Evolutionary conservation across 2,329 filamentous ascomycete species (phyloP), one percentile per base, ranked within the genome.

Genomic region (Arthrobotrys sphaeroides): DNA sequence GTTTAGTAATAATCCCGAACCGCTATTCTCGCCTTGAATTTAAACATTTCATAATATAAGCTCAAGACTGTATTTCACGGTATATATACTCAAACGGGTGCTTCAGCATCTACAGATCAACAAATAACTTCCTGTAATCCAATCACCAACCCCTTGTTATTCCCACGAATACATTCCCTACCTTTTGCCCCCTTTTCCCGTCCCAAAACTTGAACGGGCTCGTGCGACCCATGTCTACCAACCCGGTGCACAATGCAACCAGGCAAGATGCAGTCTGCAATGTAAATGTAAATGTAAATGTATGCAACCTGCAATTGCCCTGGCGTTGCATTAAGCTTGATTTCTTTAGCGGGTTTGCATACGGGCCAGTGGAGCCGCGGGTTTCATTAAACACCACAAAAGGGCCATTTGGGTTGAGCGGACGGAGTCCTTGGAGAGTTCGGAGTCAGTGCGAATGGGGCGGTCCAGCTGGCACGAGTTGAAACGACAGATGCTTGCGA

Each of bases 231-330:
- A 55, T 55, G 49, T 55, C n/a, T 26, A 3, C 24, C 16, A 51
- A 51, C 47, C 47, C 47, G 26, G 47, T 53, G 26, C 47, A 53
- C 53, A 31, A 42, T 59, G 53, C 65, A 61, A 42, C 38, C 64
- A 53, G 65, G 65, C 65, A 51, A 60, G 24, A 49, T 51, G 53
- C 65, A 69, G 42, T 12, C 36, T 60, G 38, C 55, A 38, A 51
- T 22, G 18, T 22, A 53, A 33, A 31, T 22, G 18, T 22, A 53
- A 33, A 31, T 69, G 65, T 57, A 57, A 57, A 59, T 55, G 28
- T 59, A 55, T 38, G 31, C 28, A 28, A 55, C 40, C 53, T 70
- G 66, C 43, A 55, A 16, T 36, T 45, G 45, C 43, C 55, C 55
- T 51, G 53, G 31, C 6, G 51, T 55, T 55, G 51, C 51, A 55